phyloP scores from a whole-genome alignment of 306 rosid species.

The Vigna hirtella region DNA sequence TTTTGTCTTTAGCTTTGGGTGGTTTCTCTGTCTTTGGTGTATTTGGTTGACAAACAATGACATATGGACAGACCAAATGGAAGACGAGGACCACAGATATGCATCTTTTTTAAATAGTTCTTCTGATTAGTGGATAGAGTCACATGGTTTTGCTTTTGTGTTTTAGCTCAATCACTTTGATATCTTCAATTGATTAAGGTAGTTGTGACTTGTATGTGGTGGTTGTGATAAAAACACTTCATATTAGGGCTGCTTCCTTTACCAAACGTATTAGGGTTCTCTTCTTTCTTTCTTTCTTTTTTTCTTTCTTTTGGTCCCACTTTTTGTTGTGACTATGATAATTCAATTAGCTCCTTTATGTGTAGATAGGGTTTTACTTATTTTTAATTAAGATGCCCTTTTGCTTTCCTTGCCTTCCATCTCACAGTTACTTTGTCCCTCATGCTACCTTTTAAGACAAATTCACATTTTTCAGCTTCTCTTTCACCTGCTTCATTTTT shows the following conservation, averaged over 20 bases:
- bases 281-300: conserved; percentile 38
- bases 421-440: conserved; percentile 22
- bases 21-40: conserved; percentile 68
- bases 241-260: conserved; percentile 43
- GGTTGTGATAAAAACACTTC: conserved; percentile 50
- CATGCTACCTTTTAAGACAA: not conserved
- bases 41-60: conserved; percentile 66
- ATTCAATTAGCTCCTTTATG: conserved; percentile 37
- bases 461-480: conserved; percentile 9
- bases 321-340: conserved; percentile 17
- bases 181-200: conserved; percentile 50
- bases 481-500: conserved; percentile 17
- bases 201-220: conserved; percentile 50
- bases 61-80: conserved; percentile 60
- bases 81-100: conserved; percentile 65
- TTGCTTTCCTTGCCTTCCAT: conserved; percentile 37
- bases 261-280: conserved; percentile 50
- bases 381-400: conserved; percentile 16
- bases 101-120: conserved; percentile 39
- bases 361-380: not conserved
- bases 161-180: conserved; percentile 39
- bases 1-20: conserved; percentile 83
- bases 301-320: conserved; percentile 40
- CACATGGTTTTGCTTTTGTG: conserved; percentile 67
- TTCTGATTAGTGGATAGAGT: conserved; percentile 48